These are phyloP conservation scores for Phaeosphaeria sp. DNA, from an alignment of 2,329 filamentous ascomycete species.

Conservation along the genomic window DNA sequence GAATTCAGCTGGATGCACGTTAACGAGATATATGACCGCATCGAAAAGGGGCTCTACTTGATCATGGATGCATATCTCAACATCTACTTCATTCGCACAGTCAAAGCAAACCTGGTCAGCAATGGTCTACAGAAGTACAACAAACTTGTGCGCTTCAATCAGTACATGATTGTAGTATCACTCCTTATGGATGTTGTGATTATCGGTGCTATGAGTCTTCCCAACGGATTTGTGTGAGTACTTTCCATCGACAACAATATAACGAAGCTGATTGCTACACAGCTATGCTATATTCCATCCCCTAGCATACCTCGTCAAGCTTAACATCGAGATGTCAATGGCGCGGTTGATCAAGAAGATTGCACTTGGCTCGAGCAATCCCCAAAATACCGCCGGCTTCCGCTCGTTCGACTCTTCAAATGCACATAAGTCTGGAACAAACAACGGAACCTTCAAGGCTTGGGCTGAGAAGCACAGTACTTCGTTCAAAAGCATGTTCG, in stretches of 20 bases:
- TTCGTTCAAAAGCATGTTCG: conserved; percentile 14
- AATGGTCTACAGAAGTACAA: conserved; percentile 37
- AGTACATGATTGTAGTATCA: conserved; percentile 32
- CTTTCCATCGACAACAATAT: neutral
- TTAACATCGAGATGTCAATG: conserved; percentile 47
- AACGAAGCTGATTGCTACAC: neutral
- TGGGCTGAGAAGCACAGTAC: neutral
- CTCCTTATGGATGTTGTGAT: conserved; percentile 43
- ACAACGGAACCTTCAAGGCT: conserved; percentile 7
- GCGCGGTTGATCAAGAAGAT: conserved; percentile 50
- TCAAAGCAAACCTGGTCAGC: conserved; percentile 30
- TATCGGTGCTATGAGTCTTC: conserved; percentile 52
- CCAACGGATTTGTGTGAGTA: conserved; percentile 48
- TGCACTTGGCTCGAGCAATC: conserved; percentile 12
- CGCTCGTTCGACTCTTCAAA: conserved; percentile 2
- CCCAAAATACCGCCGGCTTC: neutral
- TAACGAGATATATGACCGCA: conserved; percentile 35
- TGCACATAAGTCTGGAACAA: conserved; percentile 4
- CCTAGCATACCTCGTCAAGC: conserved; percentile 55
- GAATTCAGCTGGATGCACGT: conserved; percentile 22
- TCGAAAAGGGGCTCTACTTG: conserved; percentile 34
- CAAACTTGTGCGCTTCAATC: conserved; percentile 33
- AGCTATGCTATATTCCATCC: conserved; percentile 57
- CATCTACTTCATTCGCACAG: conserved; percentile 33
- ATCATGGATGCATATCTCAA: conserved; percentile 32